phyloP scores from a whole-genome alignment of 768 basidiomycete genomes.

The Macrolepiota dolichaula region DNA sequence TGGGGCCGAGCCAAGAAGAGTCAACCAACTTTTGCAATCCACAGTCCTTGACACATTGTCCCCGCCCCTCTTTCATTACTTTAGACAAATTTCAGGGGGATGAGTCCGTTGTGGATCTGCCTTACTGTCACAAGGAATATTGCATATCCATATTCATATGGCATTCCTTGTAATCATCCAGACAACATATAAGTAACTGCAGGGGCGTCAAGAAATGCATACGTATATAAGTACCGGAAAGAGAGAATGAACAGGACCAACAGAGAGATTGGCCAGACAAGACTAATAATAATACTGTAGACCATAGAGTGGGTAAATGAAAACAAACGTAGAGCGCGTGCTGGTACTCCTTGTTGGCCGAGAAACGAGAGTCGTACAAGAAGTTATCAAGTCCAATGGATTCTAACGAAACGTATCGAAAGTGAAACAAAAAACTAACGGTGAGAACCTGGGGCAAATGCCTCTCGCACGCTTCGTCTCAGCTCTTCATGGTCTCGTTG shows the following conservation, averaged over 20 bases:
- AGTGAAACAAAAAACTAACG: conserved; percentile 30
- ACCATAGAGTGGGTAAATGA: conserved; percentile 6
- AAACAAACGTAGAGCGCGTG: conserved; percentile 16
- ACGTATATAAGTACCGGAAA: not conserved
- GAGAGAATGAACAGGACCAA: not conserved
- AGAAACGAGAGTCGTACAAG: conserved; percentile 7
- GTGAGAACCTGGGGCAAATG: conserved; percentile 66
- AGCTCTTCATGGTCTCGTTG: conserved; percentile 77
- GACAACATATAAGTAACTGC: conserved; percentile 1
- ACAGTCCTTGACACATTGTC: not conserved
- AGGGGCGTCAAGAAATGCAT: conserved; percentile 3
- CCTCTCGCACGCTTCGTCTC: conserved; percentile 77
- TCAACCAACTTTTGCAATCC: not conserved
- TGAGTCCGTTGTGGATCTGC: not conserved
- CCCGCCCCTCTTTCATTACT: not conserved
- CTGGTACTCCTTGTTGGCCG: conserved; percentile 7
- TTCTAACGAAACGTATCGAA: conserved; percentile 12
- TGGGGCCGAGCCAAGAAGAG: not conserved
- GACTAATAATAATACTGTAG: not conserved
- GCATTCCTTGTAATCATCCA: not conserved
- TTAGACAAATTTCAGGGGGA: not conserved
- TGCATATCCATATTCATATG: not conserved
- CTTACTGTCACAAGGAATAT: not conserved
- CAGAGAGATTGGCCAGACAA: not conserved
- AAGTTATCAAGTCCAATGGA: conserved; percentile 14